These are phyloP conservation scores for Salvia sclarea DNA, from an alignment of 305 asterid genomes.

Conservation along the genomic window DNA sequence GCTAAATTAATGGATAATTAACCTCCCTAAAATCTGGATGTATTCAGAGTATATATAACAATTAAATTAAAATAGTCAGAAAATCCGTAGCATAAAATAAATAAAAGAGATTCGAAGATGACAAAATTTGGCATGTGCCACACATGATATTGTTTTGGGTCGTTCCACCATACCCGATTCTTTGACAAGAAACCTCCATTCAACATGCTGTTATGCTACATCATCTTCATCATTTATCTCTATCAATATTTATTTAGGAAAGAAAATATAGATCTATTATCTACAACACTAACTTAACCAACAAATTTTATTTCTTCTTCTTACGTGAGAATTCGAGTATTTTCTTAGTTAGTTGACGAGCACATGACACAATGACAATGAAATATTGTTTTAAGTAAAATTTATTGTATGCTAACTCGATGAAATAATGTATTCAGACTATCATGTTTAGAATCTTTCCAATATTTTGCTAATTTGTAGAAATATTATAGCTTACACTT, in stretches of 20 bases:
- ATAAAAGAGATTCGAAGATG: neutral
- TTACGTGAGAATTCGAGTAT: neutral
- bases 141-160: constrained; percentile 33
- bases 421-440: neutral
- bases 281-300: neutral
- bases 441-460: neutral
- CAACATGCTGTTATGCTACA: neutral
- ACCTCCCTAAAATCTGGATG: constrained; percentile 1
- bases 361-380: neutral
- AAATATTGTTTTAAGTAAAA: neutral
- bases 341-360: neutral
- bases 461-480: neutral
- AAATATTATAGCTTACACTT: neutral
- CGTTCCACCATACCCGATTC: constrained; percentile 39
- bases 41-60: neutral
- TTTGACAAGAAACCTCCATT: neutral
- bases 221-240: neutral
- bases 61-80: neutral
- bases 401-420: no score
- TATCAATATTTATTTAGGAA: neutral
- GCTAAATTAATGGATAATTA: neutral
- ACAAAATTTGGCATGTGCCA: constrained; percentile 35
- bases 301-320: neutral
- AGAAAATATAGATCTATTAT: neutral
- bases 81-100: neutral